Percentiles rank a stretch among this genome's conserved stretches.
These are phyloP conservation scores for Linderniella brevidens DNA, from an alignment of 257 asterid genomes.

Conservation along the genomic window DNA sequence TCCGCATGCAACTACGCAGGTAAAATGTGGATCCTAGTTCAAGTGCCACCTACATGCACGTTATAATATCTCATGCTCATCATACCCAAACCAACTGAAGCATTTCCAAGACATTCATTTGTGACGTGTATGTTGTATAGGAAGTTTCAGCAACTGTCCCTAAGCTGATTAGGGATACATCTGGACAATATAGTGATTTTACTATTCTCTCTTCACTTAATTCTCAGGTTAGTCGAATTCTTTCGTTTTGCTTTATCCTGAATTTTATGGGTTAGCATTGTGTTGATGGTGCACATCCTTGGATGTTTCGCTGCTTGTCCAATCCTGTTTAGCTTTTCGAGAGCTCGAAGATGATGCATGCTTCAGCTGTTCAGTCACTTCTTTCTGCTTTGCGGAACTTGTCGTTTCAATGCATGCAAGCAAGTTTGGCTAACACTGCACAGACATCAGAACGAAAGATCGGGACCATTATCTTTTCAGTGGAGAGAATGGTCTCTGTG, in stretches of 20 bases:
- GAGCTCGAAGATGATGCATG: conserved; percentile 90
- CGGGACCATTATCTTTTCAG: conserved; percentile 75
- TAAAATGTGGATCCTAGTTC: conserved; percentile 12
- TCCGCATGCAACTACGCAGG: conserved; percentile 97
- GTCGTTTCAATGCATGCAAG: conserved; percentile 63
- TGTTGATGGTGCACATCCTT: conserved; percentile 8
- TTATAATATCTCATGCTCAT: no score
- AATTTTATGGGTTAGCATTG: conserved; percentile 1
- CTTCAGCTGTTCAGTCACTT: conserved; percentile 79
- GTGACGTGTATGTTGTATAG: conserved; percentile 15
- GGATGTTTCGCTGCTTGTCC: conserved; percentile 5
- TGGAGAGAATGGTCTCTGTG: conserved; percentile 79
- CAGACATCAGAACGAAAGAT: conserved; percentile 64
- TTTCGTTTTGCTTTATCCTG: background rate
- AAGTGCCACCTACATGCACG: no score
- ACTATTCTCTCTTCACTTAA: conserved; percentile 81
- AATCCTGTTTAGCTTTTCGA: conserved; percentile 52
- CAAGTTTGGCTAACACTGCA: conserved; percentile 46
- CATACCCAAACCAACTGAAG: no score
- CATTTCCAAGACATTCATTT: no score
- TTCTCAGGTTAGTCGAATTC: conserved; percentile 48
- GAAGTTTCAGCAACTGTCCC: conserved; percentile 78
- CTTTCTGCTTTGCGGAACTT: conserved; percentile 87
- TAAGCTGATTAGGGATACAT: conserved; percentile 72
- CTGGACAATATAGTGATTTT: conserved; percentile 94